Evolutionary conservation across 2,329 filamentous ascomycete genomes (phyloP).

Genomic region (Ilyonectria mors-panacis): DNA sequence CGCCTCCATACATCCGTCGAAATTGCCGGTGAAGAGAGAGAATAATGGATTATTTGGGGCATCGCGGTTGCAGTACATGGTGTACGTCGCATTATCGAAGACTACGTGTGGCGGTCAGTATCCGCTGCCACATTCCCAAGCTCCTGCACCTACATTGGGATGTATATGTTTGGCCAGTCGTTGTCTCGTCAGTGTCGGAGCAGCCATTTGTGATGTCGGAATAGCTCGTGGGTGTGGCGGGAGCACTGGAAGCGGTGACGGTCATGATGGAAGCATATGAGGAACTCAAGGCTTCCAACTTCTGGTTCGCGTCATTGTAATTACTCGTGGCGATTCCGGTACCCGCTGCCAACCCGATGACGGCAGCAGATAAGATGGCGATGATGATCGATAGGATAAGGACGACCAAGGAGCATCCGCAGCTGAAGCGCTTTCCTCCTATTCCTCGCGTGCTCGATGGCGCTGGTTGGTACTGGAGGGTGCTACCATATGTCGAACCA

Average conservation of each 20-base stretch:
- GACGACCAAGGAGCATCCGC: slow-evolving; percentile 54
- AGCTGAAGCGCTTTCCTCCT: neutral
- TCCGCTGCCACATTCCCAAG: neutral
- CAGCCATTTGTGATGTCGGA: slow-evolving; percentile 58
- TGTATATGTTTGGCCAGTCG: slow-evolving; percentile 47
- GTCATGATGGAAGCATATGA: slow-evolving; percentile 19
- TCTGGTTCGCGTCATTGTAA: slow-evolving; percentile 55
- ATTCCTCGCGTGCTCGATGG: neutral
- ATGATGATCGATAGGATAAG: slow-evolving; percentile 59
- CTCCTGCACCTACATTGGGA: slow-evolving; percentile 24
- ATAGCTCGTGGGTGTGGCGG: neutral
- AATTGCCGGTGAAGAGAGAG: slow-evolving; percentile 60
- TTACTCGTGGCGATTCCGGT: slow-evolving; percentile 59
- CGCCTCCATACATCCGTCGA: slow-evolving; percentile 63
- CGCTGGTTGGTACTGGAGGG: neutral
- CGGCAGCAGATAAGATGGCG: slow-evolving; percentile 51
- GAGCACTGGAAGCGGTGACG: neutral
- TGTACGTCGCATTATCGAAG: slow-evolving; percentile 55
- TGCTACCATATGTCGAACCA: neutral
- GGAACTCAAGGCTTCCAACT: slow-evolving; percentile 41
- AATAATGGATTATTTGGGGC: slow-evolving; percentile 55
- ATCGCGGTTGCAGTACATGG: slow-evolving; percentile 61
- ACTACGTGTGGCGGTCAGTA: slow-evolving; percentile 48
- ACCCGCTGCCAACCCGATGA: slow-evolving; percentile 62
- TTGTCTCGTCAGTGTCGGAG: slow-evolving; percentile 51